These are phyloP conservation scores for Plasmodium relictum DNA, from an alignment of 169 alveolate species.

Conservation along the genomic window DNA sequence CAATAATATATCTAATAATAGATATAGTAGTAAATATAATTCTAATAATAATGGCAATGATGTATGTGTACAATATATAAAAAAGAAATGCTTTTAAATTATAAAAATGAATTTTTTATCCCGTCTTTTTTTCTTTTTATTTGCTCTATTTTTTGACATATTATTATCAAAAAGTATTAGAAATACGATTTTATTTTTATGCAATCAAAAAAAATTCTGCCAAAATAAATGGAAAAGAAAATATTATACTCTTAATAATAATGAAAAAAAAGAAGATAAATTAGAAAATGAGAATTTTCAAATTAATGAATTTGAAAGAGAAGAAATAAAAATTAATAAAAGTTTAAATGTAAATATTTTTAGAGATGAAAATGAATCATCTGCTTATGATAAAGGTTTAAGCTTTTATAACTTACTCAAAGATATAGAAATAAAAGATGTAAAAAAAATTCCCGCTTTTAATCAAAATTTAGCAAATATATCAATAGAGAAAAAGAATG, in stretches of 20 bases:
- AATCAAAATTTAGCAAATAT: conserved; percentile 10
- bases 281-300: neutral
- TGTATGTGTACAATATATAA: too few relatives aligned
- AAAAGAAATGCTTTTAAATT: too few relatives aligned
- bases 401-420: conserved; percentile 10
- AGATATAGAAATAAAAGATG: conserved; percentile 48
- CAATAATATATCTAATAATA: too few relatives aligned
- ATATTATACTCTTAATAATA: neutral
- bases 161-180: too few relatives aligned
- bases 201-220: too few relatives aligned
- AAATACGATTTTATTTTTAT: too few relatives aligned
- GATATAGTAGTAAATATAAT: too few relatives aligned
- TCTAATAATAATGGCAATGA: too few relatives aligned
- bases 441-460: conserved; percentile 15
- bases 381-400: conserved; percentile 47
- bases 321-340: conserved; percentile 32
- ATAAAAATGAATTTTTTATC: too few relatives aligned
- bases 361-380: conserved; percentile 1
- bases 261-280: neutral
- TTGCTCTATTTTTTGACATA: too few relatives aligned
- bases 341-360: conserved; percentile 46
- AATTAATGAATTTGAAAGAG: conserved; percentile 23
- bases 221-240: too few relatives aligned
- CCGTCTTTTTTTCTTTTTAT: too few relatives aligned
- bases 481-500: neutral